Base-by-base conservation (phyloP, 768 basidiomycete species). In the Calocera cornea region DNA sequence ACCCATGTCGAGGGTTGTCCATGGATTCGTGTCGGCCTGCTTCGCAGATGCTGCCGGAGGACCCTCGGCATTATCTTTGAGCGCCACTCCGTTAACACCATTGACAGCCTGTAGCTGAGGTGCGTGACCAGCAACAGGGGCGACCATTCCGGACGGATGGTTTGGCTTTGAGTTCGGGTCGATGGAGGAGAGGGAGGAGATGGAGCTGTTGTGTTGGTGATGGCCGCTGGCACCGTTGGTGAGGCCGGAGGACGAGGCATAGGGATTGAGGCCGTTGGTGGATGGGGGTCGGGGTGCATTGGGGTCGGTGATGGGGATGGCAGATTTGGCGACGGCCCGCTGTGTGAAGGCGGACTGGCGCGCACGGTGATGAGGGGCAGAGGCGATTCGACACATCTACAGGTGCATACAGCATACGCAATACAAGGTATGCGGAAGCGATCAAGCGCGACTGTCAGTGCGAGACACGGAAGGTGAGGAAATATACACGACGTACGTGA, bases 1-100 rank as follows among this genome's bases (percentile, higher is more conserved):
- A 66, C 97, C 95, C 86, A 99, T 92, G 78, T 99, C 97, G 63
- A 99, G 80, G 22, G 91, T 90, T 33, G 79, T 88, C 95, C 95
- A 99, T 12, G 84, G 85, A 77, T 86, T 89, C 1, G 74, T 73
- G 60, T 76, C 73, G 7, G 47, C 44, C 40, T 69, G 50, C 54
- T 60, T 60, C 27, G 54, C 27, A 27, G 54, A 33, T 33, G 54
- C 54, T 60, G 54, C 54, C 22, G 54, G 68, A 1, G 68, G 29
- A 34, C 40, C 65, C 19, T 66, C 66, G 7, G 69, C 64, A 8
- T 41, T 50, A 33, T 34, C 65, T 5, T 36, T 60, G 22, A 47
- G 40, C 16, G 65, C 65, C 7, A 34, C 38, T 34, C 67, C 16
- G 40, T 63, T 41, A 19, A 33, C 67, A 16, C 24, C 67, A 11